Percentiles rank a stretch among this genome's conserved stretches.
Conservation (phyloP, 1,284 basidiomycete species). For the Ustilago loliicola region DNA sequence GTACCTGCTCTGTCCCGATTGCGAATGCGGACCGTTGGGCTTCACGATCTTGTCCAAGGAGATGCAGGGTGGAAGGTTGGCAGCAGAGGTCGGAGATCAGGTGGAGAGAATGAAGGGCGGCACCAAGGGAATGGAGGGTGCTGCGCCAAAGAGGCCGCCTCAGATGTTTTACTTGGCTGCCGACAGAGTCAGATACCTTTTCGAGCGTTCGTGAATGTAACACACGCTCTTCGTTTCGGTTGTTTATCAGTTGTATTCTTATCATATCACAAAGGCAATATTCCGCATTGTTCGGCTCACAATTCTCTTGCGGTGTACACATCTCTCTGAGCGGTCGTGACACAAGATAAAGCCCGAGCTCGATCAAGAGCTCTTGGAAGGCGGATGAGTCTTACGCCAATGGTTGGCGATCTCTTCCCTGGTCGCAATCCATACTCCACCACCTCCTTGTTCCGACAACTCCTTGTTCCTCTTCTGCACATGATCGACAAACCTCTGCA, state of each 20-base stretch:
- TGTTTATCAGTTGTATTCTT: slow-evolving; percentile 8
- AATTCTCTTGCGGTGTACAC: neutral
- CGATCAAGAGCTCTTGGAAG: slow-evolving; percentile 45
- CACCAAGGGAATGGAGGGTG: slow-evolving; percentile 9
- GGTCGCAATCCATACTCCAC: slow-evolving; percentile 72
- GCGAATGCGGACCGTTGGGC: slow-evolving; percentile 68
- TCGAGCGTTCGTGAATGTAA: slow-evolving; percentile 30
- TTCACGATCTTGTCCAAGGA: slow-evolving; percentile 59
- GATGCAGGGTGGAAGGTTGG: slow-evolving; percentile 58
- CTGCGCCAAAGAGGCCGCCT: slow-evolving; percentile 27
- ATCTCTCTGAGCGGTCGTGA: too few species aligned
- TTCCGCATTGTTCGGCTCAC: neutral
- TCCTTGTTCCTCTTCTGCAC: slow-evolving; percentile 61
- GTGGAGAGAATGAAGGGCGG: slow-evolving; percentile 46
- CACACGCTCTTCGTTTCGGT: neutral
- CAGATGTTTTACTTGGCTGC: slow-evolving; percentile 61
- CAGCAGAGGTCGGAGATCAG: slow-evolving; percentile 57
- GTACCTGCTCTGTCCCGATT: slow-evolving; percentile 68
- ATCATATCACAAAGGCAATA: slow-evolving; percentile 10
- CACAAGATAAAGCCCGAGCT: too few species aligned
- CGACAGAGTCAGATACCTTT: slow-evolving; percentile 60
- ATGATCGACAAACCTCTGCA: slow-evolving; percentile 71
- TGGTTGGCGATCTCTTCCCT: slow-evolving; percentile 71
- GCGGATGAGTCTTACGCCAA: slow-evolving; percentile 68
- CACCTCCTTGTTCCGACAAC: slow-evolving; percentile 31